phyloP scores from a whole-genome alignment of 2,329 filamentous ascomycete genomes.

The Aaosphaeria arxii region DNA sequence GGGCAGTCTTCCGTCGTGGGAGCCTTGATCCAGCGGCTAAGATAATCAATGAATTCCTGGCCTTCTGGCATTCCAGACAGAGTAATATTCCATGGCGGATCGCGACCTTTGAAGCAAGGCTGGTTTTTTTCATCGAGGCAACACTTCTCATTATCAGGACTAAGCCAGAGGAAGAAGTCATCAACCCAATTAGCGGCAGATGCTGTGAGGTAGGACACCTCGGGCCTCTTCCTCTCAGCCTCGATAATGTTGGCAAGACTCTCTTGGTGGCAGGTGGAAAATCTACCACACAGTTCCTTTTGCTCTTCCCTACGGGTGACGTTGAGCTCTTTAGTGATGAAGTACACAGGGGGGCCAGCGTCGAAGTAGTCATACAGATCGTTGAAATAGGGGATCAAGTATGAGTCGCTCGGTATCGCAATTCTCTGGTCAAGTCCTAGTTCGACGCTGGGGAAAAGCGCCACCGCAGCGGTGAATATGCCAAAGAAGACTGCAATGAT shows the following conservation, averaged over 20 bases:
- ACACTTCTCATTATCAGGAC: slow-evolving; percentile 66
- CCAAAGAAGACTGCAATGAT: slow-evolving; percentile 82
- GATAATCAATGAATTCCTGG: slow-evolving; percentile 83
- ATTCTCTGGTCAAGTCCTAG: slow-evolving; percentile 93
- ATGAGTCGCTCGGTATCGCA: slow-evolving; percentile 89
- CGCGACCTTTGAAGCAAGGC: slow-evolving; percentile 74
- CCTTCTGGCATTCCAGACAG: slow-evolving; percentile 90
- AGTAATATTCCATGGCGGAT: slow-evolving; percentile 85
- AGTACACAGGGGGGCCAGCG: slow-evolving; percentile 91
- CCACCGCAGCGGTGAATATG: slow-evolving; percentile 79
- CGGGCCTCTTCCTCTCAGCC: slow-evolving; percentile 84
- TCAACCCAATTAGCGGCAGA: slow-evolving; percentile 95
- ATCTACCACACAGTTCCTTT: slow-evolving; percentile 83
- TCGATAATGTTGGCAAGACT: slow-evolving; percentile 90
- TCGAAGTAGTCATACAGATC: slow-evolving; percentile 92
- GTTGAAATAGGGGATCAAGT: slow-evolving; percentile 94
- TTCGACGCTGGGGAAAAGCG: slow-evolving; percentile 78
- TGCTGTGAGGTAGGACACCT: slow-evolving; percentile 83
- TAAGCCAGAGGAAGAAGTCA: slow-evolving; percentile 96
- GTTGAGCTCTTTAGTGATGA: slow-evolving; percentile 81
- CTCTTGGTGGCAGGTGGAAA: slow-evolving; percentile 79
- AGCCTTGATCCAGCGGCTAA: slow-evolving; percentile 75
- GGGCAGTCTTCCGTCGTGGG: slow-evolving; percentile 83
- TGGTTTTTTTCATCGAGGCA: slow-evolving; percentile 64
- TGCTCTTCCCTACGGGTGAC: slow-evolving; percentile 73